These are phyloP conservation scores for Wickerhamomyces queroliae DNA, from an alignment of 805 yeast genomes.

Conservation along the genomic window DNA sequence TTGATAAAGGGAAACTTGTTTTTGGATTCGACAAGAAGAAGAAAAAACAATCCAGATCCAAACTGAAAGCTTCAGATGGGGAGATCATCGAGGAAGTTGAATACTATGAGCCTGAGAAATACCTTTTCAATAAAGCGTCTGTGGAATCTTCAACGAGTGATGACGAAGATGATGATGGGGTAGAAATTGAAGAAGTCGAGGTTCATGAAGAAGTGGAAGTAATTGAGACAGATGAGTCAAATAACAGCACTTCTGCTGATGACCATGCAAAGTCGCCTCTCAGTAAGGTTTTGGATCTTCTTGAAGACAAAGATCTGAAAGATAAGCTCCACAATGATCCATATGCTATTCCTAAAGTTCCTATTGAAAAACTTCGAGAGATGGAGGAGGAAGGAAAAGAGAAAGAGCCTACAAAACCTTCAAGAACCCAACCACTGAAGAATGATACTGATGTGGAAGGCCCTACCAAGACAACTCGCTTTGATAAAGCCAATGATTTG, in stretches of 20 bases:
- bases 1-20: background rate
- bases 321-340: background rate
- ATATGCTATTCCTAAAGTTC: background rate
- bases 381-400: background rate
- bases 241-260: too few relatives aligned
- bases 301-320: background rate
- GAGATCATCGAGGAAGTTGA: background rate
- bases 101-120: constrained; percentile 8
- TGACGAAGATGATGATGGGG: background rate
- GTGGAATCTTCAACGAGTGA: background rate
- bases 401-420: background rate
- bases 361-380: background rate
- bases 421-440: background rate
- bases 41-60: background rate
- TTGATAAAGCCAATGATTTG: too few relatives aligned
- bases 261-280: background rate
- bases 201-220: background rate
- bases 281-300: background rate
- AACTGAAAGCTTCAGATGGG: background rate
- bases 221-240: background rate
- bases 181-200: constrained; percentile 2
- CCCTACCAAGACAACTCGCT: too few relatives aligned
- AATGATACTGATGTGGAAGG: background rate
- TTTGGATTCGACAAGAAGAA: background rate
- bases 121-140: constrained; percentile 8